phyloP scores from a whole-genome alignment of 305 asterid genomes.

The Ilex paraguariensis region DNA sequence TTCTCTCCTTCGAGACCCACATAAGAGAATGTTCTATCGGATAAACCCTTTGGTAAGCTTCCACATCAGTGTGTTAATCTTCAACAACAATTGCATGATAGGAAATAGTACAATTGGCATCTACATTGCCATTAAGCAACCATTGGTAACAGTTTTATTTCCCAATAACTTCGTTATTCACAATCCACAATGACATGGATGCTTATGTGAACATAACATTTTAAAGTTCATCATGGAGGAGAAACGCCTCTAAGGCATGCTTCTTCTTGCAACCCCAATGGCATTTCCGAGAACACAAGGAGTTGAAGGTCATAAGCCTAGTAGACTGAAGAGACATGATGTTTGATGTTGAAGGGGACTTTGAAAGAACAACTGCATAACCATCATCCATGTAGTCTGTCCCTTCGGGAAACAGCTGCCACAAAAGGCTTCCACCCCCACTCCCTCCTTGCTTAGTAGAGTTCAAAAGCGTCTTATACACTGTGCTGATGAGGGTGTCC shows the following conservation, averaged over 20 bases:
- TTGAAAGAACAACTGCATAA: slow-evolving; percentile 74
- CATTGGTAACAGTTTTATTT: no score
- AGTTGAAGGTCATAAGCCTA: slow-evolving; percentile 52
- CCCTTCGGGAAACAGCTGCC: slow-evolving; percentile 92
- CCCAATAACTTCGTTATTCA: no score
- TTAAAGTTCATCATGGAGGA: slow-evolving; percentile 52
- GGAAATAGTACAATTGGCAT: no score
- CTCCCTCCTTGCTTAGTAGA: slow-evolving; percentile 75
- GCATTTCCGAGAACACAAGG: slow-evolving; percentile 70
- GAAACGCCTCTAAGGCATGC: slow-evolving; percentile 31
- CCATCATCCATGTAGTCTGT: slow-evolving; percentile 95
- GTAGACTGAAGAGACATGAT: slow-evolving; percentile 63
- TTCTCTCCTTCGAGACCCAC: no score
- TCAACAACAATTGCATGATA: no score
- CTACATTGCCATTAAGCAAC: no score
- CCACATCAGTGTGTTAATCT: no score
- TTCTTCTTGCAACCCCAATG: slow-evolving; percentile 83
- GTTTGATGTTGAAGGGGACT: slow-evolving; percentile 46
- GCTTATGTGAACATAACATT: neutral
- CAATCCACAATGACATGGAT: no score
- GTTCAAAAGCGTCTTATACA: slow-evolving; percentile 51
- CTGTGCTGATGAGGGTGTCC: slow-evolving; percentile 42
- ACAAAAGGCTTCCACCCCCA: slow-evolving; percentile 74
- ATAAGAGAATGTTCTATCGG: no score
- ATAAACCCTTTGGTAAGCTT: no score